Percentiles rank a stretch among this genome's conserved stretches.
phyloP scores from a whole-genome alignment of 768 basidiomycete genomes.

The Crassisporium funariophilum region DNA sequence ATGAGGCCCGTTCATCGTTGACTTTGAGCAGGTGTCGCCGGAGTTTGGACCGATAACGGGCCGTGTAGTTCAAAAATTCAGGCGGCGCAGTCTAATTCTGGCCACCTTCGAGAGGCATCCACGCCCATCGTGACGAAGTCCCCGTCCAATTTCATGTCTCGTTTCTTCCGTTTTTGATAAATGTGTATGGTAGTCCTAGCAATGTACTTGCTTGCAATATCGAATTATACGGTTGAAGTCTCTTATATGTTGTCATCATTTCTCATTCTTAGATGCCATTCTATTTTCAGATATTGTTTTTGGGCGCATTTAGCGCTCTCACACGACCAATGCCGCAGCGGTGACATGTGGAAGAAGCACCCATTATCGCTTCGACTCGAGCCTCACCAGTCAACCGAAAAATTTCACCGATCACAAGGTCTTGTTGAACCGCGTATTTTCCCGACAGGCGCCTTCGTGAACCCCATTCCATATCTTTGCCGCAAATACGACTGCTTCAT shows the following conservation, averaged over 20 bases:
- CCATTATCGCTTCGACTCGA: constrained; percentile 1
- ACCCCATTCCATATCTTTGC: not conserved
- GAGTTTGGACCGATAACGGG: constrained; percentile 61
- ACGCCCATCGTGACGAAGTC: not conserved
- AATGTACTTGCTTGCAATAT: too few species aligned
- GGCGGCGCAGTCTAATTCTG: constrained; percentile 20
- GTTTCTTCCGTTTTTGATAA: constrained; percentile 31
- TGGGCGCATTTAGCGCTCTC: not conserved
- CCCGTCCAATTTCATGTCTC: constrained; percentile 11
- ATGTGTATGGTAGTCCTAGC: too few species aligned
- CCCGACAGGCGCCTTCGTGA: not conserved
- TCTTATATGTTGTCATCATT: too few species aligned
- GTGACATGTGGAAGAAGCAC: constrained; percentile 11
- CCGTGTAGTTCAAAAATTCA: constrained; percentile 39
- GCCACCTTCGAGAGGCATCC: constrained; percentile 8
- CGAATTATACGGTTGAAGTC: too few species aligned
- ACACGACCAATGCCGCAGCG: constrained; percentile 7
- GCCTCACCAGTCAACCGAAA: not conserved
- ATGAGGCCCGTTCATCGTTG: not conserved
- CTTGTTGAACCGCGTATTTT: not conserved
- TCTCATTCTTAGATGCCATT: too few species aligned
- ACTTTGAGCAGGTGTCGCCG: constrained; percentile 40
- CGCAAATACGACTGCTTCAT: not conserved
- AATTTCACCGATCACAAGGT: not conserved
- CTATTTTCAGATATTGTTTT: constrained; percentile 8